Evolutionary conservation across 805 yeast species (phyloP).

Genomic region (Saccharomyces paradoxus): DNA sequence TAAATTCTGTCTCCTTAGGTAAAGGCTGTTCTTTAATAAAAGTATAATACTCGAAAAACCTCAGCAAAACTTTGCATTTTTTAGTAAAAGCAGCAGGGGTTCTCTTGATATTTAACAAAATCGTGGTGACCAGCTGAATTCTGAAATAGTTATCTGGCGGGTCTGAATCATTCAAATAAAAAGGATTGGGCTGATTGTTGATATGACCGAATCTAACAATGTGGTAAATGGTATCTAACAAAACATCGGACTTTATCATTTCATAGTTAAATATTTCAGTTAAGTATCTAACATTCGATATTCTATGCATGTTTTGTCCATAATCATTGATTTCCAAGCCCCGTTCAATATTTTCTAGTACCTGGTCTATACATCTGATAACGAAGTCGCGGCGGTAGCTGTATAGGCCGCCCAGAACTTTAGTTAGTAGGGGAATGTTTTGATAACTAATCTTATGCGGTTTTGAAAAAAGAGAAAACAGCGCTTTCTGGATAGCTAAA

Average conservation of each 20-base stretch:
- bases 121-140: conserved; percentile 43
- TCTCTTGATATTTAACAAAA: conserved; percentile 32
- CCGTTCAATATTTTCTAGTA: conserved; percentile 53
- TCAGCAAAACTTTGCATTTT: conserved; percentile 37
- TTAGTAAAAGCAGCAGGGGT: conserved; percentile 12
- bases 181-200: conserved; percentile 46
- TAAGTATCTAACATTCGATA: conserved; percentile 54
- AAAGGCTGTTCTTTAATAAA: conserved; percentile 53
- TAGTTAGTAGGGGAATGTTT: conserved; percentile 43
- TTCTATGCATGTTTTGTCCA: conserved; percentile 48
- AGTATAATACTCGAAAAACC: conserved; percentile 64
- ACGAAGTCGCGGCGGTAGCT: conserved; percentile 35
- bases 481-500: conserved; percentile 27
- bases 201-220: conserved; percentile 61
- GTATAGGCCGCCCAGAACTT: conserved; percentile 34
- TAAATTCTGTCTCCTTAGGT: conserved; percentile 55
- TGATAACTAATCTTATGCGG: conserved; percentile 59
- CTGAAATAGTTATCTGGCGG: conserved; percentile 64
- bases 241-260: conserved; percentile 38
- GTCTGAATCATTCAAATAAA: conserved; percentile 41
- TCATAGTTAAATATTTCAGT: conserved; percentile 46
- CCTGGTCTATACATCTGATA: conserved; percentile 46
- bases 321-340: conserved; percentile 63
- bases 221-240: conserved; percentile 46
- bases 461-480: conserved; percentile 40